These are phyloP conservation scores for Coleophoma cylindrospora DNA, from an alignment of 2,329 filamentous ascomycete species.

Conservation along the genomic window DNA sequence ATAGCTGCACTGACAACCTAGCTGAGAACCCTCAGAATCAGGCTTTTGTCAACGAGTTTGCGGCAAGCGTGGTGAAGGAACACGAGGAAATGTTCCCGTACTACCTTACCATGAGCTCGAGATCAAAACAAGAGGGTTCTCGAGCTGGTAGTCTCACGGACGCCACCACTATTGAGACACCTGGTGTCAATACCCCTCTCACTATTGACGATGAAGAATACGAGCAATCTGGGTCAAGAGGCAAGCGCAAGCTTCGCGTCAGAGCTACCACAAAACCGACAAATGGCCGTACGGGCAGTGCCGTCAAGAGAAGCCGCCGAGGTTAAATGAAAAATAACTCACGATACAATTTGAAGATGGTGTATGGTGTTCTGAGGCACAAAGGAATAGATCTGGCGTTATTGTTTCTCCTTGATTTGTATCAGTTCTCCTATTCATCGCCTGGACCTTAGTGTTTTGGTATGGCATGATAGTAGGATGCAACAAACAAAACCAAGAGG, in stretches of 20 bases:
- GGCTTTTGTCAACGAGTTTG: constrained; percentile 22
- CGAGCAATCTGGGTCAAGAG: background rate
- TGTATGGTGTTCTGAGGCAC: background rate
- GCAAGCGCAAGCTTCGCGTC: background rate
- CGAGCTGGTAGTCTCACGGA: constrained; percentile 22
- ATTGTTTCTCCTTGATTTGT: too few species aligned
- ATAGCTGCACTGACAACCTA: constrained; percentile 34
- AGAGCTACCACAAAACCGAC: background rate
- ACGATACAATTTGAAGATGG: too few species aligned
- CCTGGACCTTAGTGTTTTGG: too few species aligned
- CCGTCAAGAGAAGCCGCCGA: background rate
- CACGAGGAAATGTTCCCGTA: constrained; percentile 12
- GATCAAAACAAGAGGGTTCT: constrained; percentile 7
- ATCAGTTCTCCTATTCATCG: too few species aligned
- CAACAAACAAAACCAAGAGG: too few species aligned
- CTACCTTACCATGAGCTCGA: background rate
- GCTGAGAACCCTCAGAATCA: constrained; percentile 20
- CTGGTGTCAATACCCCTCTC: constrained; percentile 20
- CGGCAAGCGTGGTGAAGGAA: constrained; percentile 16
- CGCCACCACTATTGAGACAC: constrained; percentile 25
- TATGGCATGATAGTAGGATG: too few species aligned
- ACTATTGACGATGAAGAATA: constrained; percentile 13
- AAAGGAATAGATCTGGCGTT: too few species aligned
- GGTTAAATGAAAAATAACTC: background rate
- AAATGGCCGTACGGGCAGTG: background rate